Evolutionary conservation across 495 filamentous ascomycete species (phyloP).

Genomic region (Rusavskia elegans): DNA sequence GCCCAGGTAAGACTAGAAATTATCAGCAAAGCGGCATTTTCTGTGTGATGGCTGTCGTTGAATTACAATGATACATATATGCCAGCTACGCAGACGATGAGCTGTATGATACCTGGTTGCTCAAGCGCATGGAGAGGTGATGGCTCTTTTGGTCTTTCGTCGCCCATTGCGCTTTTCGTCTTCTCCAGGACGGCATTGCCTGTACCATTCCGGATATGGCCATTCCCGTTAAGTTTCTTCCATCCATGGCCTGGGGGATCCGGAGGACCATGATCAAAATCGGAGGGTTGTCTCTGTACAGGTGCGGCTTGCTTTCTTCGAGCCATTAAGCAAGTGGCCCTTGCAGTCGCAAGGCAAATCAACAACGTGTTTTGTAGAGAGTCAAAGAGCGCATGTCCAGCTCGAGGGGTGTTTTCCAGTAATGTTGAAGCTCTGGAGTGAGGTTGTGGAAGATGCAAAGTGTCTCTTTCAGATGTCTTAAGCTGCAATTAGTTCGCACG

Average conservation of each 20-base stretch:
- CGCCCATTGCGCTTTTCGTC: slow-evolving; percentile 10
- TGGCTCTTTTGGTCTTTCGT: slow-evolving; percentile 24
- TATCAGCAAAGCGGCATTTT: neutral
- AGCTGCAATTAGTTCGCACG: neutral
- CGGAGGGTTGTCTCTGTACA: slow-evolving; percentile 46
- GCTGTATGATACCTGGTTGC: slow-evolving; percentile 44
- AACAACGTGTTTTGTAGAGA: neutral
- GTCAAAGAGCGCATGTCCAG: neutral
- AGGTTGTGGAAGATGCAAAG: neutral
- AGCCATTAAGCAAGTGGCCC: slow-evolving; percentile 35
- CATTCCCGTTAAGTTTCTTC: slow-evolving; percentile 18
- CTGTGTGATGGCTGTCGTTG: neutral
- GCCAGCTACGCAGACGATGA: slow-evolving; percentile 74
- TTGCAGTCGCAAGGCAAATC: too few relatives aligned
- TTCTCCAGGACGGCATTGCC: neutral
- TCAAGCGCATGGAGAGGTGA: slow-evolving; percentile 19
- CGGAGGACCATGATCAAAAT: slow-evolving; percentile 33
- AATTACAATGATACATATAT: slow-evolving; percentile 90
- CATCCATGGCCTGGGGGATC: slow-evolving; percentile 15
- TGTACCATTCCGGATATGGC: neutral
- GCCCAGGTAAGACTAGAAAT: slow-evolving; percentile 75
- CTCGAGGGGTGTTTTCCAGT: too few relatives aligned
- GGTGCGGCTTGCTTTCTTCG: slow-evolving; percentile 55
- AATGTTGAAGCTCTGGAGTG: neutral
- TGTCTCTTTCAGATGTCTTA: neutral